Conservation (phyloP, 1,284 basidiomycete genomes). For the Mycena citricolor region DNA sequence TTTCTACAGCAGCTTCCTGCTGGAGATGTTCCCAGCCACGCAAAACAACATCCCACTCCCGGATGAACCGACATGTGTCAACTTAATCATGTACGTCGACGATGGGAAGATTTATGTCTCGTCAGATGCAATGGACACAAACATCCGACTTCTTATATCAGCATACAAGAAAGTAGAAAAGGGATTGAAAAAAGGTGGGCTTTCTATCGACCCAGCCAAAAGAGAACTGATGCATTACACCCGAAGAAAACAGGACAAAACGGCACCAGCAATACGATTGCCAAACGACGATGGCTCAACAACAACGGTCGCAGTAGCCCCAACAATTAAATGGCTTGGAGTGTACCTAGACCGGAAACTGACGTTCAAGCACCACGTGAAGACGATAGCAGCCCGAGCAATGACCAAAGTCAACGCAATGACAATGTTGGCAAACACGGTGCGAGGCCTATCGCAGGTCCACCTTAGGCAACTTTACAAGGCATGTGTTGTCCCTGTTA, state of each 20-base stretch:
- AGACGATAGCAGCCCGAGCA: slow-evolving; percentile 26
- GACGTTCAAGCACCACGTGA: slow-evolving; percentile 28
- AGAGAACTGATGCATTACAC: slow-evolving; percentile 30
- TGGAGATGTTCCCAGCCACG: slow-evolving; percentile 16
- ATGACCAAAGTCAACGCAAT: slow-evolving; percentile 27
- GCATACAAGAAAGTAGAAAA: slow-evolving; percentile 15
- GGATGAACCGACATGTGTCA: slow-evolving; percentile 1
- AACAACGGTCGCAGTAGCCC: slow-evolving; percentile 10
- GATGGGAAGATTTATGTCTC: slow-evolving; percentile 23
- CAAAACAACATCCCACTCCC: not conserved
- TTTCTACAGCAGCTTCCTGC: slow-evolving; percentile 25
- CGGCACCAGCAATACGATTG: slow-evolving; percentile 13
- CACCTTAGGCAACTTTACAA: slow-evolving; percentile 31
- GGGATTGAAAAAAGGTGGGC: slow-evolving; percentile 19
- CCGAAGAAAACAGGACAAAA: not conserved
- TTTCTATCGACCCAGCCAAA: slow-evolving; percentile 25
- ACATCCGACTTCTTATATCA: slow-evolving; percentile 14
- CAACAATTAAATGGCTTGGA: slow-evolving; percentile 33
- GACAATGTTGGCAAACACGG: slow-evolving; percentile 37
- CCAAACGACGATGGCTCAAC: slow-evolving; percentile 11
- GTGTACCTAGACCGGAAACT: slow-evolving; percentile 28
- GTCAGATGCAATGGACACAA: slow-evolving; percentile 21
- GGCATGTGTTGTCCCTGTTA: slow-evolving; percentile 32
- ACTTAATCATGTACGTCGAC: slow-evolving; percentile 23
- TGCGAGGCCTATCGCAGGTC: slow-evolving; percentile 31